A percentile compares a stretch with the other conserved stretches of the same genome.
These are phyloP conservation scores for Hypoxylon sp. DNA, from an alignment of 2,329 filamentous ascomycete genomes.

Conservation along the genomic window DNA sequence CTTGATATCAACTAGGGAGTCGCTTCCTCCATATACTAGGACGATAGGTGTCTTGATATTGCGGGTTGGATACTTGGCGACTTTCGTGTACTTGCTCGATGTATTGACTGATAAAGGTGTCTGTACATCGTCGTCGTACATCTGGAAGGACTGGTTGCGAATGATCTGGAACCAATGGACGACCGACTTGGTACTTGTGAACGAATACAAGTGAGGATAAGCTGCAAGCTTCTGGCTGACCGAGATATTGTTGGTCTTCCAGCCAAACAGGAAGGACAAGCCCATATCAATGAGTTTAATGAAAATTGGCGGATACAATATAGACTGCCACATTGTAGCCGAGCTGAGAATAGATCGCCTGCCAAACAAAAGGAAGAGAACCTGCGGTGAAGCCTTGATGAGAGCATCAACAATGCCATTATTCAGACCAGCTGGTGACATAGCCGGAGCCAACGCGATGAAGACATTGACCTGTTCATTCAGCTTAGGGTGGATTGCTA, in stretches of 20 bases:
- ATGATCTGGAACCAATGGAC: constrained; percentile 99
- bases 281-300: constrained; percentile 86
- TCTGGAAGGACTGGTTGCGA: constrained; percentile 94
- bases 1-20: constrained; percentile 93
- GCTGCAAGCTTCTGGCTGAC: constrained; percentile 91
- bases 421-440: constrained; percentile 91
- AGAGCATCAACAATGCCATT: constrained; percentile 93
- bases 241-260: constrained; percentile 87
- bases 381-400: constrained; percentile 91
- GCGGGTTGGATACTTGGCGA: constrained; percentile 93
- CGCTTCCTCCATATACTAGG: constrained; percentile 91
- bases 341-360: constrained; percentile 91
- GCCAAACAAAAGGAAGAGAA: constrained; percentile 93
- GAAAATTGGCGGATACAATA: constrained; percentile 95
- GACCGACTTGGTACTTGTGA: constrained; percentile 95
- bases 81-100: constrained; percentile 89
- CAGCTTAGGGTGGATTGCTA: constrained; percentile 91
- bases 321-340: constrained; percentile 96
- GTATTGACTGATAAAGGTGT: constrained; percentile 78
- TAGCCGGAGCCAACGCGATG: constrained; percentile 93
- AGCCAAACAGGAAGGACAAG: constrained; percentile 87
- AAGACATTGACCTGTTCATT: constrained; percentile 97
- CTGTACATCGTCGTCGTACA: constrained; percentile 96
- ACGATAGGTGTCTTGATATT: constrained; percentile 98
- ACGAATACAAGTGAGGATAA: constrained; percentile 96